These are phyloP conservation scores for Globisporangium echinulatum DNA, from an alignment of 352 stramenopile genomes.

Conservation along the genomic window DNA sequence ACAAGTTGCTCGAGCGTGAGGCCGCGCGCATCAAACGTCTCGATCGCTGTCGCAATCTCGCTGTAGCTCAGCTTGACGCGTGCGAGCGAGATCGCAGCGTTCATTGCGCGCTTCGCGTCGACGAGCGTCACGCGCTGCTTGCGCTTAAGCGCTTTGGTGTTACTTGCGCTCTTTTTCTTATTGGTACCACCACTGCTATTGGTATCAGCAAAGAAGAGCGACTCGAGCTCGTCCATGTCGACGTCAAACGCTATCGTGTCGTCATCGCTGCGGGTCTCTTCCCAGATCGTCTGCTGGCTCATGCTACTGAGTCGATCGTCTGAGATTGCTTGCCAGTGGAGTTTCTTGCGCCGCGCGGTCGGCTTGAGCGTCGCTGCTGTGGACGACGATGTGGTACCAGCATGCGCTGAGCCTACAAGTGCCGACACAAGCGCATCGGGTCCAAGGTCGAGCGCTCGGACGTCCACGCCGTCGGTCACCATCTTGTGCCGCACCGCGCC, in stretches of 20 bases:
- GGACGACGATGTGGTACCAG: no score
- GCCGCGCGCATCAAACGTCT: constrained; percentile 54
- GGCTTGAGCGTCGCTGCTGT: constrained; percentile 6
- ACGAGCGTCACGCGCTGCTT: constrained; percentile 89
- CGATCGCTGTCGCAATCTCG: constrained; percentile 75
- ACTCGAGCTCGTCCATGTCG: constrained; percentile 86
- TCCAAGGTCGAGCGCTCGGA: constrained; percentile 55
- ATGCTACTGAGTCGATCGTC: constrained; percentile 71
- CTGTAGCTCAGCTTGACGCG: constrained; percentile 91
- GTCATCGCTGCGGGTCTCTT: constrained; percentile 54
- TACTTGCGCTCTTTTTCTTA: constrained; percentile 41
- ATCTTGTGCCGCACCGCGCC: constrained; percentile 86
- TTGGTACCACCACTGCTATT: constrained; percentile 19
- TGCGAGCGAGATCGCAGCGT: constrained; percentile 95
- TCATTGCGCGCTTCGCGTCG: constrained; percentile 96
- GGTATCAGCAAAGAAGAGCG: constrained; percentile 75
- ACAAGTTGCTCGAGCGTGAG: constrained; percentile 74
- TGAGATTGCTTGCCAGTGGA: constrained; percentile 86
- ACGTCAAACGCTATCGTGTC: constrained; percentile 65
- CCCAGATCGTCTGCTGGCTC: constrained; percentile 74
- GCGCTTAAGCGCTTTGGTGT: constrained; percentile 41
- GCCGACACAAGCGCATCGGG: constrained; percentile 46
- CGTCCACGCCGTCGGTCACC: constrained; percentile 36
- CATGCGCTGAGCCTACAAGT: constrained; percentile 6
- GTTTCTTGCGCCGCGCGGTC: constrained; percentile 70